Conservation (phyloP, 208 protist species). For the Crithidia mellificae region DNA sequence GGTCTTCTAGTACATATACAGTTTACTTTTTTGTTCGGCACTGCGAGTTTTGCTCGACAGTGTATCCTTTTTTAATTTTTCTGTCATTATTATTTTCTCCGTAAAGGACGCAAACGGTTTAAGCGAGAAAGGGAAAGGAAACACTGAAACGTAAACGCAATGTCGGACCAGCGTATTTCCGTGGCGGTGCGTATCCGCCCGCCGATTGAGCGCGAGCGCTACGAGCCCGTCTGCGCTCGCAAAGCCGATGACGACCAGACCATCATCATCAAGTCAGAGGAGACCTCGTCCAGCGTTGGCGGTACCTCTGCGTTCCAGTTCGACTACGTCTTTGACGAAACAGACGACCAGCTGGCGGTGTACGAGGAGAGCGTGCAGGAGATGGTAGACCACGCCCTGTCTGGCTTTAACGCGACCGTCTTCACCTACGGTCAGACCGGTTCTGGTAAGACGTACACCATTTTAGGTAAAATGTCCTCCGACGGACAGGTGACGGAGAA, state of each 20-base stretch:
- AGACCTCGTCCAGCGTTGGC: constrained; percentile 38
- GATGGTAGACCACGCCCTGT: constrained; percentile 83
- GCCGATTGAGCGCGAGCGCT: constrained; percentile 67
- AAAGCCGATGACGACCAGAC: constrained; percentile 76
- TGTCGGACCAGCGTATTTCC: constrained; percentile 75
- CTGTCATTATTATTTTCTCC: too few relatives aligned
- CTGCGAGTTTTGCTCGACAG: too few relatives aligned
- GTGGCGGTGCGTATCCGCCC: constrained; percentile 87
- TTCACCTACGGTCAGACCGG: constrained; percentile 93
- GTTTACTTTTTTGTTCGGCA: too few relatives aligned
- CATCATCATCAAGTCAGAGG: constrained; percentile 71
- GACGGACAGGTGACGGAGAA: constrained; percentile 62
- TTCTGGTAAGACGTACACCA: constrained; percentile 92
- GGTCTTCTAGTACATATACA: too few relatives aligned
- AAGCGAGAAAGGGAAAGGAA: too few relatives aligned
- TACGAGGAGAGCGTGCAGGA: constrained; percentile 88
- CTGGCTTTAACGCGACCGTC: constrained; percentile 92
- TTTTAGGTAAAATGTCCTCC: constrained; percentile 85
- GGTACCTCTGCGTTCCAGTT: constrained; percentile 66
- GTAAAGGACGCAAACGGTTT: too few relatives aligned
- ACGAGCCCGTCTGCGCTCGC: constrained; percentile 65
- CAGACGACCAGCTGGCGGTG: constrained; percentile 69
- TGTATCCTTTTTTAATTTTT: too few relatives aligned
- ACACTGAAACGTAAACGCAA: too few relatives aligned
- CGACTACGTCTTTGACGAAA: constrained; percentile 85